A percentile compares a stretch with the other conserved stretches of the same genome.
Evolutionary conservation across 495 filamentous ascomycete genomes (phyloP).

Genomic region (Thermochaetoides thermophila): DNA sequence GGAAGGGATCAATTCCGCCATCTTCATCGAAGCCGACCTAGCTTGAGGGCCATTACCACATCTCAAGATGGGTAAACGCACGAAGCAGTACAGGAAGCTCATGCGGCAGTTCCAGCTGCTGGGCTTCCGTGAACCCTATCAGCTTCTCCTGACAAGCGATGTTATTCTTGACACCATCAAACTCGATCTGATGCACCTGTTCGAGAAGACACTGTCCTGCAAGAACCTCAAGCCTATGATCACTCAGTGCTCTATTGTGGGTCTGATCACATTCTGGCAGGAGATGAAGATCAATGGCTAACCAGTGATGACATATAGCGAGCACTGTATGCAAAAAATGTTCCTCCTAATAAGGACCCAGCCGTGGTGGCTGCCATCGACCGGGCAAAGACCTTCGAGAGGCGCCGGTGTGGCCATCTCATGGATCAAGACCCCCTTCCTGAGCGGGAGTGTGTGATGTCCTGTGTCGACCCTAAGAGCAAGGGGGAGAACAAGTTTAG

Average conservation of each 20-base stretch:
- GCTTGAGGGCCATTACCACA: too few relatives aligned
- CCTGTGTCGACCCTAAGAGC: conserved; percentile 59
- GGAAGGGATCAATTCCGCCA: too few relatives aligned
- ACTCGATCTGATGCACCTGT: conserved; percentile 52
- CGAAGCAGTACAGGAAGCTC: conserved; percentile 90
- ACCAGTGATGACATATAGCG: too few relatives aligned
- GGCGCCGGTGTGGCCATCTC: conserved; percentile 81
- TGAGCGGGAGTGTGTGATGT: conserved; percentile 61
- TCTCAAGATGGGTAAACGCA: conserved; percentile 57
- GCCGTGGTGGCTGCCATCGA: conserved; percentile 45
- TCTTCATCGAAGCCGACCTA: too few relatives aligned
- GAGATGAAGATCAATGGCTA: too few relatives aligned
- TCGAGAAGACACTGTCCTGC: conserved; percentile 54
- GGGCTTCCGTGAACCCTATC: conserved; percentile 80
- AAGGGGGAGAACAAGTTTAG: conserved; percentile 70
- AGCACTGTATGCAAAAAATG: conserved; percentile 42
- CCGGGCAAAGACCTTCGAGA: conserved; percentile 58
- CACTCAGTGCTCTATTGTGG: conserved; percentile 30
- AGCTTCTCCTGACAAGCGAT: conserved; percentile 47
- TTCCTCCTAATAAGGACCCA: conserved; percentile 38
- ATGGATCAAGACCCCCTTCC: conserved; percentile 61
- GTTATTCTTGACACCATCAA: conserved; percentile 34
- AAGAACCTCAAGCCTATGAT: conserved; percentile 61
- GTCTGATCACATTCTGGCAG: too few relatives aligned
- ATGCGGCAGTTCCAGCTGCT: conserved; percentile 59